phyloP scores from a whole-genome alignment of 2,329 filamentous ascomycete genomes.

The Neonectria punicea region DNA sequence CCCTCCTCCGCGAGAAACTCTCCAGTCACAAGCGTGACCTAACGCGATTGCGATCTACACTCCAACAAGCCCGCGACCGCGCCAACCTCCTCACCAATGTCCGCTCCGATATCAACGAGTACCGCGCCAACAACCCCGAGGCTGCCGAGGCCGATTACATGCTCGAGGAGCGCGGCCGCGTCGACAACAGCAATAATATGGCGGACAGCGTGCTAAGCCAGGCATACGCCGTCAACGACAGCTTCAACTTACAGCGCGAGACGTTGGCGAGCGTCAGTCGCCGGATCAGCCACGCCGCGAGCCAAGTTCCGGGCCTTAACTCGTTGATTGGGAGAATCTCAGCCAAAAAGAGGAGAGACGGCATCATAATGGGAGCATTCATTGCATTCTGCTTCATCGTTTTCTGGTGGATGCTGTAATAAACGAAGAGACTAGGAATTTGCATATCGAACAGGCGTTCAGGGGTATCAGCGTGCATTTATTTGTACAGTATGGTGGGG shows the following conservation, averaged over 20 bases:
- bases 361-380: slow-evolving; percentile 90
- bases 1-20: slow-evolving; percentile 90
- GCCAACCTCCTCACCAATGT: slow-evolving; percentile 92
- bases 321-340: slow-evolving; percentile 91
- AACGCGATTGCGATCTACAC: slow-evolving; percentile 75
- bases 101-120: slow-evolving; percentile 90
- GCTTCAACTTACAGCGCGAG: slow-evolving; percentile 87
- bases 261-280: slow-evolving; percentile 89
- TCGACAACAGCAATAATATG: slow-evolving; percentile 91
- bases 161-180: slow-evolving; percentile 85
- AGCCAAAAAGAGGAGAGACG: slow-evolving; percentile 92
- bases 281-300: slow-evolving; percentile 88
- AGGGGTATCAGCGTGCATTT: slow-evolving; percentile 51
- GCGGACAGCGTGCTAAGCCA: slow-evolving; percentile 92
- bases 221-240: slow-evolving; percentile 96
- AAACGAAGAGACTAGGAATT: slow-evolving; percentile 18
- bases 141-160: slow-evolving; percentile 95
- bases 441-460: slow-evolving; percentile 48
- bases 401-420: slow-evolving; percentile 81
- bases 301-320: slow-evolving; percentile 93
- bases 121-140: slow-evolving; percentile 83
- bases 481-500: slow-evolving; percentile 48
- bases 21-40: slow-evolving; percentile 88
- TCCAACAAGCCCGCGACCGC: slow-evolving; percentile 83
- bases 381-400: slow-evolving; percentile 92